Evolutionary conservation across 306 rosid genomes (phyloP).

Genomic region (Sesbania bispinosa): DNA sequence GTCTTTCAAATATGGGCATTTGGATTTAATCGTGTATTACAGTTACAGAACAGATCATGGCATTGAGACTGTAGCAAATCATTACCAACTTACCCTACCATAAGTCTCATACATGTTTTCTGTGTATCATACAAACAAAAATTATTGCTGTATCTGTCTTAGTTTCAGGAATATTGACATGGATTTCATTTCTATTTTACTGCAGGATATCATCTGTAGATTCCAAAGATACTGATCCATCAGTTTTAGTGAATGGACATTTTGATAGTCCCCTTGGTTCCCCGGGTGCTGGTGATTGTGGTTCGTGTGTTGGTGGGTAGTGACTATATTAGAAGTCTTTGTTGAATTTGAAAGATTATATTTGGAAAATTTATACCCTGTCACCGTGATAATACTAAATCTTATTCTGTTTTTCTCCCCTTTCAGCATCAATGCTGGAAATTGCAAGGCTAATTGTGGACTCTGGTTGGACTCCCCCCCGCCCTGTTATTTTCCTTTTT

Average conservation of each 20-base stretch:
- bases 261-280: constrained; percentile 95
- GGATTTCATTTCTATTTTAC: constrained; percentile 27
- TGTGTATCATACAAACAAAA: background rate
- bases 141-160: constrained; percentile 6
- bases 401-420: background rate
- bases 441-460: constrained; percentile 80
- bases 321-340: constrained; percentile 15
- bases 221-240: constrained; percentile 67
- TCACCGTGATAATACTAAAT: background rate
- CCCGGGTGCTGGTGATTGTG: constrained; percentile 98
- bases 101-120: background rate
- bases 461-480: constrained; percentile 77
- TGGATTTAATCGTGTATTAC: too few relatives aligned
- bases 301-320: constrained; percentile 95
- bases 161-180: constrained; percentile 18
- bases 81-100: too few relatives aligned
- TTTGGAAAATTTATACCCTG: background rate
- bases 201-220: constrained; percentile 70
- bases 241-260: constrained; percentile 86
- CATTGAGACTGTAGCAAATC: too few relatives aligned
- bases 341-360: constrained; percentile 13
- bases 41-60: too few relatives aligned
- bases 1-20: too few relatives aligned
- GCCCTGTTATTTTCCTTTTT: constrained; percentile 84
- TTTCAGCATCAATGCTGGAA: constrained; percentile 90